Percentiles rank a stretch among this genome's conserved stretches.
Evolutionary conservation across 257 asterid species (phyloP).

Genomic region (Fraxinus anomala): DNA sequence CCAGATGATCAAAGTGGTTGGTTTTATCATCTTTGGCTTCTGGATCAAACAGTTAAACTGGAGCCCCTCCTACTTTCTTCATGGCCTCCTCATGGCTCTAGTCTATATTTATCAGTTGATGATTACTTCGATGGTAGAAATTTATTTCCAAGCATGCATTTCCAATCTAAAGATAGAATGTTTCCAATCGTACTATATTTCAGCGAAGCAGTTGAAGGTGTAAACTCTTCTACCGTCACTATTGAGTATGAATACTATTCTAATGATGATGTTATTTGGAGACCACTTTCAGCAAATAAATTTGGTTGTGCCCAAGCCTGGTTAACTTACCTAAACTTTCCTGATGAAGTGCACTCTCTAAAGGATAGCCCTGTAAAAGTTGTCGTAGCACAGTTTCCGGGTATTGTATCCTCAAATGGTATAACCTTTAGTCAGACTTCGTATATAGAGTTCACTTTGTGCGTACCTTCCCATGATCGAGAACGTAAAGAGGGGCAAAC

Average conservation of each 20-base stretch:
- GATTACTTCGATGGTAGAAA: constrained; percentile 37
- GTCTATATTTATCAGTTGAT: constrained; percentile 48
- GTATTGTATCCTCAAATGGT: constrained; percentile 62
- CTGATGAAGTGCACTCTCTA: constrained; percentile 48
- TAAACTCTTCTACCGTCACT: constrained; percentile 65
- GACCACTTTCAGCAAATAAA: constrained; percentile 56
- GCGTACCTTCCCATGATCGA: constrained; percentile 38
- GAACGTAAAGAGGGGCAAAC: constrained; percentile 37
- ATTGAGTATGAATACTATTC: constrained; percentile 53
- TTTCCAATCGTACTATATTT: constrained; percentile 75
- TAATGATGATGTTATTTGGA: constrained; percentile 54
- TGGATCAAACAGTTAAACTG: constrained; percentile 64
- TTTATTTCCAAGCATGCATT: constrained; percentile 38
- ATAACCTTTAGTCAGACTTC: constrained; percentile 48
- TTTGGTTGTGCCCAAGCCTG: constrained; percentile 65
- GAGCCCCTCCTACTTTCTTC: constrained; percentile 67
- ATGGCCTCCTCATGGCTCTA: constrained; percentile 77
- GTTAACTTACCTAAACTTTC: constrained; percentile 59
- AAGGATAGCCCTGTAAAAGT: constrained; percentile 58
- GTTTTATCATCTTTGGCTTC: constrained; percentile 97
- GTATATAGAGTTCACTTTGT: constrained; percentile 51
- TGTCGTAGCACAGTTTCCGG: constrained; percentile 48
- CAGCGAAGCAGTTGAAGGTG: constrained; percentile 69
- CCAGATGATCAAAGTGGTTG: constrained; percentile 99
- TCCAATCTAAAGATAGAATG: constrained; percentile 40